These are phyloP conservation scores for Ophidiomyces ophidiicola DNA, from an alignment of 2,329 filamentous ascomycete genomes.

Conservation along the genomic window DNA sequence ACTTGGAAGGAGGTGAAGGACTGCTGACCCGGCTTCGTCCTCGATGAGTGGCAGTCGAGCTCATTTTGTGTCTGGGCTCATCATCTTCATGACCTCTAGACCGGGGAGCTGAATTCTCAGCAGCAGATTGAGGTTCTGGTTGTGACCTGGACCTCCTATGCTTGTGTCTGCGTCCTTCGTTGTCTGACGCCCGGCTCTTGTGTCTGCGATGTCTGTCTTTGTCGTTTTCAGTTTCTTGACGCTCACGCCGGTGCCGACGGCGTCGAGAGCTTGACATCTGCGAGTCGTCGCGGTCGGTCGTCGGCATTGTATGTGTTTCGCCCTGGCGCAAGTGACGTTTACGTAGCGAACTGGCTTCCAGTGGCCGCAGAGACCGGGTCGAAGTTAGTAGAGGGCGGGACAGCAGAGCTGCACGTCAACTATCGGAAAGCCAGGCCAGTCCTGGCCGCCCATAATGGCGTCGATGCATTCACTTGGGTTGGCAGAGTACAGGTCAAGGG, in stretches of 20 bases:
- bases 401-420: not conserved
- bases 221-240: slow-evolving; percentile 5
- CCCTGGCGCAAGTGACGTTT: not conserved
- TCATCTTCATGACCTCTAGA: not conserved
- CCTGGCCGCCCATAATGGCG: slow-evolving; percentile 5
- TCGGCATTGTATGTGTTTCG: slow-evolving; percentile 2
- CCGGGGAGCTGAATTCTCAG: not conserved
- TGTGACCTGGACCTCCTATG: not conserved
- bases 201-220: slow-evolving; percentile 4
- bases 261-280: slow-evolving; percentile 1
- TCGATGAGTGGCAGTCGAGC: not conserved
- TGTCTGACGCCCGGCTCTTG: slow-evolving; percentile 1
- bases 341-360: no score
- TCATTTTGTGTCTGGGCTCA: not conserved
- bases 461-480: slow-evolving; percentile 6
- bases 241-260: slow-evolving; percentile 1
- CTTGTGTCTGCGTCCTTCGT: not conserved
- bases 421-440: not conserved
- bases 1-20: not conserved
- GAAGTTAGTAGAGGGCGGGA: no score
- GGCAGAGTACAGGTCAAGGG: no score
- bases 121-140: not conserved
- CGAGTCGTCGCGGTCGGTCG: not conserved
- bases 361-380: no score
- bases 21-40: not conserved